Conservation (phyloP, 768 basidiomycete species). For the Suillus tomentosus region DNA sequence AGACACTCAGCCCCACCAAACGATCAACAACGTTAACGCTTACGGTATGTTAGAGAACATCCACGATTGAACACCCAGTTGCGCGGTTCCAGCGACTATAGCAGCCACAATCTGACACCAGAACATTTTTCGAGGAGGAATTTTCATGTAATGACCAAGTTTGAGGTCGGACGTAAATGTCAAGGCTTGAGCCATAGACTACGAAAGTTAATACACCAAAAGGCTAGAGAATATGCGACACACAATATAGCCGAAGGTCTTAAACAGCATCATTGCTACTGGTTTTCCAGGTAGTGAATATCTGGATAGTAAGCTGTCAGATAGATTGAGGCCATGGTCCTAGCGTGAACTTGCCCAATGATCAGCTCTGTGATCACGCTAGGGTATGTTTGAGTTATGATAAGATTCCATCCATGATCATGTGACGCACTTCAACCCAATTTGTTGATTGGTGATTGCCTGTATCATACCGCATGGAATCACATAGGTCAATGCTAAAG, state of each 20-base stretch:
- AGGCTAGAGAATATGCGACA: constrained; percentile 19
- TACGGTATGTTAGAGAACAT: constrained; percentile 64
- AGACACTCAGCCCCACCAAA: constrained; percentile 4
- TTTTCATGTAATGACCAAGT: constrained; percentile 65
- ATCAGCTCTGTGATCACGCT: constrained; percentile 80
- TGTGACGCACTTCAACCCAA: constrained; percentile 54
- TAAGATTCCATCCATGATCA: neutral
- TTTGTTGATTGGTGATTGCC: constrained; percentile 80
- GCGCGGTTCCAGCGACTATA: constrained; percentile 67
- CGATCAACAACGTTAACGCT: constrained; percentile 18
- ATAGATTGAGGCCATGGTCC: neutral
- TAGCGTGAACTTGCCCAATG: constrained; percentile 48
- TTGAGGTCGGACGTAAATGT: constrained; percentile 77
- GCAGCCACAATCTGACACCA: constrained; percentile 66
- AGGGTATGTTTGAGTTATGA: constrained; percentile 1
- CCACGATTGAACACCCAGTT: constrained; percentile 76
- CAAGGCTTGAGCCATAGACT: constrained; percentile 49
- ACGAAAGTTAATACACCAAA: neutral
- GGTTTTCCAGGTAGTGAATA: constrained; percentile 78
- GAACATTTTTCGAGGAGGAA: constrained; percentile 77
- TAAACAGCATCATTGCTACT: constrained; percentile 85
- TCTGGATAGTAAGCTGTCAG: constrained; percentile 17
- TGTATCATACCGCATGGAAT: constrained; percentile 60
- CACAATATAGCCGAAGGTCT: constrained; percentile 76
- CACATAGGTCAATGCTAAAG: constrained; percentile 43